Evolutionary conservation across 1,284 basidiomycete species (phyloP).

Genomic region (Leccinum idahoense): DNA sequence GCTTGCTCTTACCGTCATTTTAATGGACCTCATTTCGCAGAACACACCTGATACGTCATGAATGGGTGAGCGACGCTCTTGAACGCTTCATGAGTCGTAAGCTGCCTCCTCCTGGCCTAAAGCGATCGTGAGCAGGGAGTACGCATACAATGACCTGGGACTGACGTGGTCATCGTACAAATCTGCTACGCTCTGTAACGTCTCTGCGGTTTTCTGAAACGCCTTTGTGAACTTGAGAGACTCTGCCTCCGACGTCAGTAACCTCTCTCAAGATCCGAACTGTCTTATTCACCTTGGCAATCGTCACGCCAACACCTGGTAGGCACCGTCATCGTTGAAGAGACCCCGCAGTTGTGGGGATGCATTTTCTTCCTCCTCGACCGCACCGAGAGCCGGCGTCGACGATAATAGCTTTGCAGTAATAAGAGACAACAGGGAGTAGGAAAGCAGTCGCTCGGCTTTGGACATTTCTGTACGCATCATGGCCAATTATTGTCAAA

Average conservation of each 20-base stretch:
- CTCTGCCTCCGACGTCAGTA: constrained; percentile 32
- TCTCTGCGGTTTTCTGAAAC: constrained; percentile 72
- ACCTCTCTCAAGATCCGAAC: neutral
- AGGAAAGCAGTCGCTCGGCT: constrained; percentile 65
- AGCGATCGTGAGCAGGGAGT: constrained; percentile 8
- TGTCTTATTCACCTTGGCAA: constrained; percentile 36
- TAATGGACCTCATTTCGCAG: neutral
- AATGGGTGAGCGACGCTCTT: constrained; percentile 73
- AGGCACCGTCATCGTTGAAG: constrained; percentile 70
- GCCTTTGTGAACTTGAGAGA: constrained; percentile 75
- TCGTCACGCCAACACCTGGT: constrained; percentile 85
- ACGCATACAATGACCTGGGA: constrained; percentile 5
- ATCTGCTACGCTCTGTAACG: constrained; percentile 69
- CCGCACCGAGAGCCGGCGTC: constrained; percentile 39
- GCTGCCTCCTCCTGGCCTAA: constrained; percentile 66
- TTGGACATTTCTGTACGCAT: constrained; percentile 60
- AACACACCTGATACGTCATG: constrained; percentile 58
- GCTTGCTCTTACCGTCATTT: constrained; percentile 73
- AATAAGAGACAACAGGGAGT: constrained; percentile 64
- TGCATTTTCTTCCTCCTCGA: constrained; percentile 45
- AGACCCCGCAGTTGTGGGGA: constrained; percentile 36
- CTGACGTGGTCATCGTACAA: constrained; percentile 74
- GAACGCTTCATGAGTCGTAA: constrained; percentile 70
- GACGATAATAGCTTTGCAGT: constrained; percentile 60
- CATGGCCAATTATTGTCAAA: neutral